Evolutionary conservation across 306 rosid species (phyloP).

Genomic region (Glycine soja): DNA sequence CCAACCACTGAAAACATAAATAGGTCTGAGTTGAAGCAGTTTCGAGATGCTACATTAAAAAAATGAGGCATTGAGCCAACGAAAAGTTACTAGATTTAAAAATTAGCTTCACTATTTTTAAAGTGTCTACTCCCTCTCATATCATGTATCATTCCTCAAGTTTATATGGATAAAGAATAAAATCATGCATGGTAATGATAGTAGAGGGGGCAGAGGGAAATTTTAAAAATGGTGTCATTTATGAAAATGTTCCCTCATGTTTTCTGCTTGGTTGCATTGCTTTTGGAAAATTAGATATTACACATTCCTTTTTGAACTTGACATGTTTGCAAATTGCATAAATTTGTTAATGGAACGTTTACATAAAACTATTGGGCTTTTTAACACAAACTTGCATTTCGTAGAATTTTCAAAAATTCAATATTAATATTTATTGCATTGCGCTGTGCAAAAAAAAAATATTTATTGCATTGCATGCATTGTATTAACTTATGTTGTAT

Average conservation of each 20-base stretch:
- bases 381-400: background rate
- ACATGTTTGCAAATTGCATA: background rate
- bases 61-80: conserved; percentile 7
- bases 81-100: background rate
- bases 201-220: background rate
- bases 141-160: conserved; percentile 3
- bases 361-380: conserved; percentile 25
- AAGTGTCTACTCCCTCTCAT: background rate
- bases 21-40: conserved; percentile 1
- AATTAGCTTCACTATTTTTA: conserved; percentile 1
- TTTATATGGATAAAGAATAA: conserved; percentile 9
- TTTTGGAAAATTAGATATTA: conserved; percentile 15
- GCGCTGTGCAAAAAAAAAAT: no score
- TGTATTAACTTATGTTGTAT: conserved; percentile 8
- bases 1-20: conserved; percentile 13
- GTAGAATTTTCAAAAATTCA: conserved; percentile 30
- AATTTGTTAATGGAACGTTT: conserved; percentile 22
- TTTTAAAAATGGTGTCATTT: background rate
- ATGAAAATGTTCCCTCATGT: conserved; percentile 3
- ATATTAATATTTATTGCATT: conserved; percentile 25
- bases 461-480: conserved; percentile 20
- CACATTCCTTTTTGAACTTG: background rate
- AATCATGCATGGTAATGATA: background rate
- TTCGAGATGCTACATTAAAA: conserved; percentile 1
- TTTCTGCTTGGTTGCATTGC: conserved; percentile 29